Percentiles rank a stretch among this genome's conserved stretches.
phyloP scores from a whole-genome alignment of 2,329 filamentous ascomycete genomes.

The Periglandula ipomoeae region DNA sequence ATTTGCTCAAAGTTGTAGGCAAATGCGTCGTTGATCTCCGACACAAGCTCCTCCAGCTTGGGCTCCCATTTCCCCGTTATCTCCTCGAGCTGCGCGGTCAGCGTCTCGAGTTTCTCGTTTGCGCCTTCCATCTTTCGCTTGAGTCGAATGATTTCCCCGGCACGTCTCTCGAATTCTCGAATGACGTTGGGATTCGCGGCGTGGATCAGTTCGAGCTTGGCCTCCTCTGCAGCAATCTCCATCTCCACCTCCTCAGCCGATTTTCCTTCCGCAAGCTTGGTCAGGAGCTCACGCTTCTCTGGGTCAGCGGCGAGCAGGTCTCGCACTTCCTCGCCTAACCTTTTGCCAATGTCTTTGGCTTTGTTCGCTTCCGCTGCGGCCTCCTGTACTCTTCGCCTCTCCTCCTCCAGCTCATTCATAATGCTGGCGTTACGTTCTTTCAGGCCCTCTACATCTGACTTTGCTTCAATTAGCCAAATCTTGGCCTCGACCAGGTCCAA shows the following conservation, averaged over 20 bases:
- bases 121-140: slow-evolving; percentile 45
- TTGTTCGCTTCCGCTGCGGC: slow-evolving; percentile 29
- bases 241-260: slow-evolving; percentile 56
- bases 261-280: slow-evolving; percentile 36
- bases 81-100: slow-evolving; percentile 50
- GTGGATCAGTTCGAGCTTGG: slow-evolving; percentile 71
- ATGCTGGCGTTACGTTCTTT: slow-evolving; percentile 55
- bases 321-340: slow-evolving; percentile 26
- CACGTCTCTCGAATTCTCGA: slow-evolving; percentile 66
- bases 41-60: slow-evolving; percentile 65
- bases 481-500: slow-evolving; percentile 59
- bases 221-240: slow-evolving; percentile 65
- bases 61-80: slow-evolving; percentile 76
- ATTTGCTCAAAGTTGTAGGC: slow-evolving; percentile 90
- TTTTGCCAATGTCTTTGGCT: slow-evolving; percentile 24
- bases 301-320: slow-evolving; percentile 30
- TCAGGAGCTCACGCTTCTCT: slow-evolving; percentile 31
- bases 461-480: slow-evolving; percentile 66
- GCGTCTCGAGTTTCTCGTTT: slow-evolving; percentile 43
- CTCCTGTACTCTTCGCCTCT: slow-evolving; percentile 25
- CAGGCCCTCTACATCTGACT: slow-evolving; percentile 69
- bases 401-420: slow-evolving; percentile 38
- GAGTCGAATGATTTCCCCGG: slow-evolving; percentile 59
- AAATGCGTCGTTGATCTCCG: slow-evolving; percentile 82
- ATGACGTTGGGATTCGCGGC: slow-evolving; percentile 68